Conservation (phyloP, 1,284 basidiomycete genomes). For the Irpex lacteus region DNA sequence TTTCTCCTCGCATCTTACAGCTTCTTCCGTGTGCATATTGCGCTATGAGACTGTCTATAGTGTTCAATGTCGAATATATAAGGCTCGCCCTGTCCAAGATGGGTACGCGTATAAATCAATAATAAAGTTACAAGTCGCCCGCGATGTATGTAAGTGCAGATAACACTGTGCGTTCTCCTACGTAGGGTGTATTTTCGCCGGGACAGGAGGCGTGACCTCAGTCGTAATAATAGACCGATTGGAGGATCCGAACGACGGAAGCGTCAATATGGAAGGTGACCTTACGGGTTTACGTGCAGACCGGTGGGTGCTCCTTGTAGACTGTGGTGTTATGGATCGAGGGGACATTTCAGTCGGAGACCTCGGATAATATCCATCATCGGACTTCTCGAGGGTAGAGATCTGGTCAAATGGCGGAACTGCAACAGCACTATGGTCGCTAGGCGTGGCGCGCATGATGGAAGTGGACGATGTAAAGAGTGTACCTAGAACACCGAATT, state of each 20-base stretch:
- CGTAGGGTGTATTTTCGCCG: background rate
- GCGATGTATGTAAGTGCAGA: background rate
- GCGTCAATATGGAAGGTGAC: background rate
- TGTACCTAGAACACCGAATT: conserved; percentile 17
- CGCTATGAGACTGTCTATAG: no score
- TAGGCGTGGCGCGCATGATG: conserved; percentile 36
- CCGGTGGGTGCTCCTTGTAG: background rate
- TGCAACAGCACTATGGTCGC: conserved; percentile 18
- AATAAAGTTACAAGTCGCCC: background rate
- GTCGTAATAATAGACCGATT: background rate
- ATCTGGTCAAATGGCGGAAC: conserved; percentile 11
- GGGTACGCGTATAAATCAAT: background rate
- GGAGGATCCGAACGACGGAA: background rate
- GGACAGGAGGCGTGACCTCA: background rate
- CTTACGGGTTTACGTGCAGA: background rate
- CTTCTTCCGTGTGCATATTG: no score
- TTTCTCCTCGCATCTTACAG: background rate
- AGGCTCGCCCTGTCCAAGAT: no score
- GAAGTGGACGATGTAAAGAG: conserved; percentile 40
- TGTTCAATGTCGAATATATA: no score
- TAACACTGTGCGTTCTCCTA: background rate
- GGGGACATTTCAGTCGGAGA: background rate
- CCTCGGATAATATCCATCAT: background rate
- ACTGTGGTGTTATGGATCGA: background rate
- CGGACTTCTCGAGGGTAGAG: conserved; percentile 5